Evolutionary conservation across 2,329 filamentous ascomycete species (phyloP).

Genomic region (Phyllosticta paracitricarpa): DNA sequence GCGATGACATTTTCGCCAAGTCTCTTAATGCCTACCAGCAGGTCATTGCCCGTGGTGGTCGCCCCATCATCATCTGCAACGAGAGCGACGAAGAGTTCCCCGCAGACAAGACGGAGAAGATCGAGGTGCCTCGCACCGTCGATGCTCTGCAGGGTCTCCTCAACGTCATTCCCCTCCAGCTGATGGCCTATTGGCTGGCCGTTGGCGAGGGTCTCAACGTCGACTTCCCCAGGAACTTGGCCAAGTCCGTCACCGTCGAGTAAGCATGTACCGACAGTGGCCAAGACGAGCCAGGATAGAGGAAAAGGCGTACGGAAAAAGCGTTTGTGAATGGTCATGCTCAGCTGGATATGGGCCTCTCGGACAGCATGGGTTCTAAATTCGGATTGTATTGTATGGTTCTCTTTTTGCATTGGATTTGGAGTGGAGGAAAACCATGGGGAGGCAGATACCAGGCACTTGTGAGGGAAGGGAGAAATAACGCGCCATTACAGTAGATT

Average conservation of each 20-base stretch:
- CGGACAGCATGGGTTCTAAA: constrained; percentile 4
- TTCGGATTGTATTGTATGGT: constrained; percentile 2
- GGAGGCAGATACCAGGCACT: not conserved
- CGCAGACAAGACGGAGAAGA: constrained; percentile 81
- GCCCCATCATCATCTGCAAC: constrained; percentile 99
- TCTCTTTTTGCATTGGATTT: constrained; percentile 2
- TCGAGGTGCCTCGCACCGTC: constrained; percentile 92
- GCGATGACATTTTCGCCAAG: constrained; percentile 93
- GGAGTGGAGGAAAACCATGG: not conserved
- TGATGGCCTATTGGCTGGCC: constrained; percentile 98
- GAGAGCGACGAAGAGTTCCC: constrained; percentile 80
- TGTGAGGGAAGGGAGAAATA: not conserved
- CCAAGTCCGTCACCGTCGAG: constrained; percentile 98
- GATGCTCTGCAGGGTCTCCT: constrained; percentile 93
- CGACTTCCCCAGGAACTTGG: constrained; percentile 96
- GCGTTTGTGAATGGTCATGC: constrained; percentile 13
- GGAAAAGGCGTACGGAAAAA: constrained; percentile 11
- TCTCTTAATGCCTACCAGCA: constrained; percentile 99
- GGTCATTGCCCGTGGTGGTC: constrained; percentile 90
- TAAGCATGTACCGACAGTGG: constrained; percentile 39
- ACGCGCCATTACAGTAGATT: not conserved
- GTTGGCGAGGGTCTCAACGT: constrained; percentile 94
- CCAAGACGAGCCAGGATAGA: constrained; percentile 12
- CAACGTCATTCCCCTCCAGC: constrained; percentile 93
- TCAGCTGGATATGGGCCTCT: constrained; percentile 12